phyloP scores from a whole-genome alignment of 768 basidiomycete species.

The Amyloporia xantha region DNA sequence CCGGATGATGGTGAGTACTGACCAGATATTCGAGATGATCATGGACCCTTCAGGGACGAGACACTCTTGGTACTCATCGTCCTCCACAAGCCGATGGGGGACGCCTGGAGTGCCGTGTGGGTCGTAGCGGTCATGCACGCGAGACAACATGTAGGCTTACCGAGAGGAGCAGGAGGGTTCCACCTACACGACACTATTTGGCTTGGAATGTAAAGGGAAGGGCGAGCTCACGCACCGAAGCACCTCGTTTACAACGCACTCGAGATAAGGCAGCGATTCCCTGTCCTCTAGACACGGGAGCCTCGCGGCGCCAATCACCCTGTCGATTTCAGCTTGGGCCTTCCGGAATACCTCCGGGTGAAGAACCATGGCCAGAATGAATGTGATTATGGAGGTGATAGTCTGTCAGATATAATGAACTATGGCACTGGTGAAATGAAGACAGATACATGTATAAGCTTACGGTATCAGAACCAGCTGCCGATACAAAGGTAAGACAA shows the following conservation, averaged over 20 bases:
- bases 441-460: too few species aligned
- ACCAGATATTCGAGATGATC: conserved; percentile 16
- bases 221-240: conserved; percentile 12
- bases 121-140: not conserved
- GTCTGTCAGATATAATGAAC: conserved; percentile 23
- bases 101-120: conserved; percentile 6
- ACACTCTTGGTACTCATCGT: conserved; percentile 23
- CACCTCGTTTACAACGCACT: conserved; percentile 33
- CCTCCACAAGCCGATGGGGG: conserved; percentile 15
- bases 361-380: conserved; percentile 35
- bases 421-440: not conserved
- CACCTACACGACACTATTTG: not conserved
- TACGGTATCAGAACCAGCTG: too few species aligned
- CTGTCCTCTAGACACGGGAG: conserved; percentile 36
- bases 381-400: conserved; percentile 30
- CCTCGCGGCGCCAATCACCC: conserved; percentile 33
- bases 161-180: not conserved
- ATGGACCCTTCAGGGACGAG: conserved; percentile 21
- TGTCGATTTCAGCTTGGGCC: conserved; percentile 39
- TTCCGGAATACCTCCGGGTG: conserved; percentile 32
- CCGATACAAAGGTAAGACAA: too few species aligned
- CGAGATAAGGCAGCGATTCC: conserved; percentile 34
- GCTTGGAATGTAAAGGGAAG: not conserved
- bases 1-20: not conserved
- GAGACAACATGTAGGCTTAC: not conserved